Evolutionary conservation across 2,329 filamentous ascomycete species (phyloP), one percentile per base, ranked within the genome.

Genomic region (Tolypocladium album): DNA sequence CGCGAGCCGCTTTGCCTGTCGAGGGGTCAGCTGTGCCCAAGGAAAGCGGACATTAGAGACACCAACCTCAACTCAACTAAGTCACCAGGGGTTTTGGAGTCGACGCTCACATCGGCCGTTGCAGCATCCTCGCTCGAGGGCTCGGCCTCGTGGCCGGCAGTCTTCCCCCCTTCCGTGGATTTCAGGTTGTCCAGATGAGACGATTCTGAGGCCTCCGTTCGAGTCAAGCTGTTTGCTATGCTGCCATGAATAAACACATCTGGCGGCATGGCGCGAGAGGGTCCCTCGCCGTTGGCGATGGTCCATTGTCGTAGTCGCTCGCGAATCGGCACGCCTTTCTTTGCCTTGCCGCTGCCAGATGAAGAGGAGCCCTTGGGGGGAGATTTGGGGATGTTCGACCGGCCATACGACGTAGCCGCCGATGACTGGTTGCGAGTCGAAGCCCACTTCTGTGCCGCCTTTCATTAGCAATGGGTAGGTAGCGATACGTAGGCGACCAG

Each of bases 31-130:
- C 27, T 8, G 12, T 5, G 15, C 27, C 42, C 8, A 56, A 6
- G 20, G 22, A 22, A 31, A 1, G 13, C 15, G 4, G 4, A 13
- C 17, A 42, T 11, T 1, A 15, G 31, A 43, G 22, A 13, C 31
- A 20, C 27, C 7, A 22, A 77, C 75, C 69, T 74, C 61, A 82
- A 64, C 65, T 84, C 81, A 31, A 84, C 72, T 53, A 84, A 68
- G 63, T 83, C 81, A 50, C 82, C 82, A 2, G 78, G 70, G n/a
- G 61, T 63, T 15, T 66, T 65, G 1, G 66, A 63, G 34, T 65
- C 67, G 13, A 68, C 63, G 8, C 68, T 68, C 34, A 72, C 64
- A 55, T 66, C 61, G 38, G 63, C 60, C 36, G 65, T 55, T 42
- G 70, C 70, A 13, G 61, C 63, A 59, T 70, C 70, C 12, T 67